These are phyloP conservation scores for Vicia villosa DNA, from an alignment of 306 rosid species.

Conservation along the genomic window DNA sequence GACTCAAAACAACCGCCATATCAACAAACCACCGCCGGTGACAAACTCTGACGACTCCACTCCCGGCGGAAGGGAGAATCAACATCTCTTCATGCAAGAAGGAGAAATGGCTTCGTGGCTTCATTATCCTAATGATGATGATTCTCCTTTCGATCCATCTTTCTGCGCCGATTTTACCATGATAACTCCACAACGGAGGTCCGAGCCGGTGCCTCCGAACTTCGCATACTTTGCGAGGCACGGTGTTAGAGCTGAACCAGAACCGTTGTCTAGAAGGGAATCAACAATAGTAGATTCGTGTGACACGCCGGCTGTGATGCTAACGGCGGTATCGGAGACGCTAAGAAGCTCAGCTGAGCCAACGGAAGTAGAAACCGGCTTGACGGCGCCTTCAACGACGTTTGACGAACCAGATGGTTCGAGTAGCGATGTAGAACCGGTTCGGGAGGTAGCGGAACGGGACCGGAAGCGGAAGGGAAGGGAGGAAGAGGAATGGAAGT, in stretches of 20 bases:
- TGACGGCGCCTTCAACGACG: conserved; percentile 31
- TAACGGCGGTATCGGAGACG: conserved; percentile 35
- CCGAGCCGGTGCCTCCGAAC: conserved; percentile 41
- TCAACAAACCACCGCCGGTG: conserved; percentile 31
- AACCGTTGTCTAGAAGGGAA: conserved; percentile 47
- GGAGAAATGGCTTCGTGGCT: conserved; percentile 87
- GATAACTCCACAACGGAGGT: conserved; percentile 36
- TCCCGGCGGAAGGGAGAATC: conserved; percentile 44
- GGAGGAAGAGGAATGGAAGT: conserved; percentile 55
- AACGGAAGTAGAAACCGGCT: conserved; percentile 26
- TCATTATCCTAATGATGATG: conserved; percentile 63
- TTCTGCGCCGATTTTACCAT: conserved; percentile 54
- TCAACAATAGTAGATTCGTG: conserved; percentile 63
- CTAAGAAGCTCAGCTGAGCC: conserved; percentile 30
- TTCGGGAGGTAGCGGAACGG: conserved; percentile 39
- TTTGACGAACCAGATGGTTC: conserved; percentile 54
- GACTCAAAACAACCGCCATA: conserved; percentile 61
- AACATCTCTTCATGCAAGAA: conserved; percentile 69
- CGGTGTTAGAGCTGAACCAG: conserved; percentile 35
- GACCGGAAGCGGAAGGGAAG: conserved; percentile 69
- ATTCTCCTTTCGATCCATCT: conserved; percentile 55
- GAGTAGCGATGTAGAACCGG: conserved; percentile 54
- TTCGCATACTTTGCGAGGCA: conserved; percentile 48
- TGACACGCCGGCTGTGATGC: conserved; percentile 43
- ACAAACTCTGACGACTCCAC: conserved; percentile 28